Evolutionary conservation across 768 basidiomycete species (phyloP).

Genomic region (Hortiboletus flavorubellus): DNA sequence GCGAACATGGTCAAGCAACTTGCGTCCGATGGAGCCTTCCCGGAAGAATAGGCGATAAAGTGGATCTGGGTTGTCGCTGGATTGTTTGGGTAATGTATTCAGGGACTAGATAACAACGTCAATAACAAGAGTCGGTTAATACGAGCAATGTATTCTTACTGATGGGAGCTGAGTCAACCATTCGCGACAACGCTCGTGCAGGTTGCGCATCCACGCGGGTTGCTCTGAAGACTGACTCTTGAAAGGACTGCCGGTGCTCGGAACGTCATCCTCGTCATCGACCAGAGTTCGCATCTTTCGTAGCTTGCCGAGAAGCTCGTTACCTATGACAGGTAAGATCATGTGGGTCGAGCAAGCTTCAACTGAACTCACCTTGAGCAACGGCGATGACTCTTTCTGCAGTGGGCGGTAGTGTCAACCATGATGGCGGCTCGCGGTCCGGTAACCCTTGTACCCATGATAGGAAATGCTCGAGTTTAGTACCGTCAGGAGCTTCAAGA

Average conservation of each 20-base stretch:
- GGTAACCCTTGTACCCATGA: slow-evolving; percentile 87
- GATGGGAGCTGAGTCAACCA: slow-evolving; percentile 78
- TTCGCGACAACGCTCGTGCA: slow-evolving; percentile 78
- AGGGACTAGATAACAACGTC: slow-evolving; percentile 47
- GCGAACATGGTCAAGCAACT: slow-evolving; percentile 73
- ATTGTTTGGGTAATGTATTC: slow-evolving; percentile 59
- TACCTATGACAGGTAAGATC: slow-evolving; percentile 46
- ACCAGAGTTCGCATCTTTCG: slow-evolving; percentile 89
- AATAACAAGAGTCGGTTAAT: slow-evolving; percentile 5
- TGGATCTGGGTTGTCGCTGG: slow-evolving; percentile 75
- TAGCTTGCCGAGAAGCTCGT: slow-evolving; percentile 78
- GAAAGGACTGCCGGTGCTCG: slow-evolving; percentile 47
- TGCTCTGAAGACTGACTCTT: slow-evolving; percentile 69
- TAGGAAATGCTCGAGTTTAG: slow-evolving; percentile 87
- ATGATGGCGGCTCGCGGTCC: slow-evolving; percentile 90
- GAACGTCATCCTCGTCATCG: slow-evolving; percentile 77
- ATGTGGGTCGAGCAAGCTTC: background rate
- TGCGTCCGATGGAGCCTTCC: slow-evolving; percentile 78
- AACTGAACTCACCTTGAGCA: slow-evolving; percentile 66
- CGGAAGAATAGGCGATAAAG: slow-evolving; percentile 86
- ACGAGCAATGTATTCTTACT: slow-evolving; percentile 40
- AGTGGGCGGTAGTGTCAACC: slow-evolving; percentile 90
- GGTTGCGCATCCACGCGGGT: slow-evolving; percentile 92
- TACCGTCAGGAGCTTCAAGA: slow-evolving; percentile 83
- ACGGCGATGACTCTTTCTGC: slow-evolving; percentile 91